These are phyloP conservation scores for Diaporthe vexans DNA, from an alignment of 2,329 filamentous ascomycete species.

Conservation along the genomic window DNA sequence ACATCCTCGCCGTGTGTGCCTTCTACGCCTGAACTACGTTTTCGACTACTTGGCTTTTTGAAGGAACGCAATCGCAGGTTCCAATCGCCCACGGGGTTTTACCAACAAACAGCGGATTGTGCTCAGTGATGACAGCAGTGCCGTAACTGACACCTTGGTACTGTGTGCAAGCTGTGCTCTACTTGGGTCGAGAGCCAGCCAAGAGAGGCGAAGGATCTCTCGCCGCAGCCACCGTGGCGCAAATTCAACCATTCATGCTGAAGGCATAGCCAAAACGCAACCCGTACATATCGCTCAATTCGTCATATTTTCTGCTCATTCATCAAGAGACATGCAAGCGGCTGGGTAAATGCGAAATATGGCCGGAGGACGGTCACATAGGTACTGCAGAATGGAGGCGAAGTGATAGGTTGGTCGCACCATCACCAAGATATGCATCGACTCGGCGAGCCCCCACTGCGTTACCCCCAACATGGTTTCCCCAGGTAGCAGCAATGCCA, in stretches of 20 bases:
- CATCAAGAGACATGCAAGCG: not conserved
- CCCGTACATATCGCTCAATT: not conserved
- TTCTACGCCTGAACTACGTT: not conserved
- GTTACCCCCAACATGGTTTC: not conserved
- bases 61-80: not conserved
- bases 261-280: not conserved
- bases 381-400: not conserved
- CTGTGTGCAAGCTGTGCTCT: not conserved
- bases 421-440: not conserved
- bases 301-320: not conserved
- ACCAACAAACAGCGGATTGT: not conserved
- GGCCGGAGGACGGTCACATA: not conserved
- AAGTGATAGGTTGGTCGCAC: not conserved
- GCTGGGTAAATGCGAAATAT: no score
- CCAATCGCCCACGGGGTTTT: not conserved
- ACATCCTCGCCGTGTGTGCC: no score
- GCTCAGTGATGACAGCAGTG: not conserved
- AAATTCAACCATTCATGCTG: not conserved
- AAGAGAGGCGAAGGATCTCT: not conserved
- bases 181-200: not conserved
- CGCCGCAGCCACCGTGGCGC: not conserved
- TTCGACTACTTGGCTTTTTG: not conserved
- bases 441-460: not conserved
- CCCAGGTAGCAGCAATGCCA: not conserved
- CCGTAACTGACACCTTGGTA: not conserved